Conservation (phyloP, 768 basidiomycete genomes). For the Fibroporia radiculosa region DNA sequence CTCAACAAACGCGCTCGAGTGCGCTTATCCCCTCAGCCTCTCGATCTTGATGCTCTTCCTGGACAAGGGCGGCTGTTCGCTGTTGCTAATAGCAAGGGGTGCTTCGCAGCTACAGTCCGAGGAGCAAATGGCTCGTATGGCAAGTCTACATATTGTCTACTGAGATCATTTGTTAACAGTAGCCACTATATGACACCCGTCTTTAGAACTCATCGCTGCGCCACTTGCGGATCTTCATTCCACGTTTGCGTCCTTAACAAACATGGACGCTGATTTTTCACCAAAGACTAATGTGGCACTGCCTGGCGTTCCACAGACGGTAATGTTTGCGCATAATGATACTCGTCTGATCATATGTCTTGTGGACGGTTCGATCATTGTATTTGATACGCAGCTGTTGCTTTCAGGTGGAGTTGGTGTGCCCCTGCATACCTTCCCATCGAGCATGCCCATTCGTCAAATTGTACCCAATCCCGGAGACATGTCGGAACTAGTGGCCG, state of each 20-base stretch:
- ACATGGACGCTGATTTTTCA: constrained; percentile 34
- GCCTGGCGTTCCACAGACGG: constrained; percentile 39
- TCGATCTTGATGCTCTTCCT: constrained; percentile 34
- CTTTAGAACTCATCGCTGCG: constrained; percentile 52
- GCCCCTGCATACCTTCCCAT: constrained; percentile 41
- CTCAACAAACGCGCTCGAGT: constrained; percentile 59
- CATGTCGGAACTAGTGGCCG: constrained; percentile 50
- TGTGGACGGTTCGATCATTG: constrained; percentile 48
- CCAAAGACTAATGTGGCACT: constrained; percentile 45
- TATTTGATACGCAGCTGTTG: constrained; percentile 49
- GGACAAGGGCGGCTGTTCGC: constrained; percentile 49
- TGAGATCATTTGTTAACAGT: neutral
- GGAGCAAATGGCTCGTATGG: constrained; percentile 29
- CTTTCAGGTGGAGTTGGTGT: constrained; percentile 37
- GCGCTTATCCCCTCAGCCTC: constrained; percentile 45
- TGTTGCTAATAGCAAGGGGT: constrained; percentile 51
- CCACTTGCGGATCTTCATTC: constrained; percentile 53
- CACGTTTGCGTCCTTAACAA: constrained; percentile 35
- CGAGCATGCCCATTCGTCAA: constrained; percentile 40
- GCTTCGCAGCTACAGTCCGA: constrained; percentile 58
- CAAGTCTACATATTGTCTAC: constrained; percentile 17
- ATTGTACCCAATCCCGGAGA: constrained; percentile 60
- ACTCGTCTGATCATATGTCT: constrained; percentile 53
- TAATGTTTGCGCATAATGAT: constrained; percentile 54
- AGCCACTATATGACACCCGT: neutral